These are phyloP conservation scores for Sanghuangporus sanghuang DNA, from an alignment of 1,284 basidiomycete species.

Conservation along the genomic window DNA sequence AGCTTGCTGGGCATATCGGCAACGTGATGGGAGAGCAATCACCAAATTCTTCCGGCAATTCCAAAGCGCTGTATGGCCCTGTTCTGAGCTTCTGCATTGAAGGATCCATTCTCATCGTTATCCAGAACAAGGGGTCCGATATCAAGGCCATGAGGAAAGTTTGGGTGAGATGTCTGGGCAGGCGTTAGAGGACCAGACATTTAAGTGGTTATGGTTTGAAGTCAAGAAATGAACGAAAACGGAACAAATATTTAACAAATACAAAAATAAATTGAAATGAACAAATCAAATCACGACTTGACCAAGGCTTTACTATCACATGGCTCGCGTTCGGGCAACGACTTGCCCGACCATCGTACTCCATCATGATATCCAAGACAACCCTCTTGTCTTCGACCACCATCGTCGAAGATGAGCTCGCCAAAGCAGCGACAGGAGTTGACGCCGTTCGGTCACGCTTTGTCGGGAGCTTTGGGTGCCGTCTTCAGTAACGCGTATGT, in stretches of 20 bases:
- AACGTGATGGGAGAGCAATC: slow-evolving; percentile 20
- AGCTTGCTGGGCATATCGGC: neutral
- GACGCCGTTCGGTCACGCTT: slow-evolving; percentile 88
- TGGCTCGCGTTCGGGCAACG: slow-evolving; percentile 4
- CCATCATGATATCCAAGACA: neutral
- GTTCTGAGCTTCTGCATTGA: slow-evolving; percentile 45
- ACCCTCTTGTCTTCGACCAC: neutral
- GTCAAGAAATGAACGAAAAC: neutral
- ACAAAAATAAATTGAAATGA: neutral
- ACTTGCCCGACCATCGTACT: neutral
- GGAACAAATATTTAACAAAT: neutral
- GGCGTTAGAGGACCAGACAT: neutral
- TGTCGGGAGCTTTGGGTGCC: slow-evolving; percentile 93
- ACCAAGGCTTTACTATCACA: neutral
- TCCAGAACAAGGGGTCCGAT: slow-evolving; percentile 21
- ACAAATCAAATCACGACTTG: neutral
- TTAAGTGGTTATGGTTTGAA: too few species aligned
- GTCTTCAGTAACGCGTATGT: slow-evolving; percentile 91
- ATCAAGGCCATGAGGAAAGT: slow-evolving; percentile 32
- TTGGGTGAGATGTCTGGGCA: slow-evolving; percentile 22
- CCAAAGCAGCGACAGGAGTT: slow-evolving; percentile 49
- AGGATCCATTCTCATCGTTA: slow-evolving; percentile 25
- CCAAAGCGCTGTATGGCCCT: slow-evolving; percentile 63
- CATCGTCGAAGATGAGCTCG: slow-evolving; percentile 36
- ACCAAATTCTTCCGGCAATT: slow-evolving; percentile 76